These are phyloP conservation scores for Macrocystidia cucumis DNA, from an alignment of 1,284 basidiomycete genomes.

Conservation along the genomic window DNA sequence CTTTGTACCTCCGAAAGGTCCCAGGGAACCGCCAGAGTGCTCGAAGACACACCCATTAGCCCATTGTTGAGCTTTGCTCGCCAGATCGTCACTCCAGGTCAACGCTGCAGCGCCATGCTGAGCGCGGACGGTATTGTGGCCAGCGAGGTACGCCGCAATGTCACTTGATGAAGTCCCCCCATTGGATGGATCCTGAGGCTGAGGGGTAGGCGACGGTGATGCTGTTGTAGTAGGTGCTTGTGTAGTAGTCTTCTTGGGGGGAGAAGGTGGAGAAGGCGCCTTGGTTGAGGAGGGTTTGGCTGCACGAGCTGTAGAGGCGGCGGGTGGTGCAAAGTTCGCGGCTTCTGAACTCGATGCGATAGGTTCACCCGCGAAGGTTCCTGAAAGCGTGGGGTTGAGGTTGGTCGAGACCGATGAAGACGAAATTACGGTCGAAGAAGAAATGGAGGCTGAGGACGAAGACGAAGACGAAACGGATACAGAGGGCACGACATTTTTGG, in stretches of 20 bases:
- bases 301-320: constrained; percentile 10
- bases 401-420: constrained; percentile 3
- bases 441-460: no score
- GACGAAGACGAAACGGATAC: constrained; percentile 7
- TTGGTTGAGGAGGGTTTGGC: constrained; percentile 14
- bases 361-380: no score
- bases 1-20: constrained; percentile 49
- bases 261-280: constrained; percentile 7
- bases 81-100: constrained; percentile 49
- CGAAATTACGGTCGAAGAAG: neutral
- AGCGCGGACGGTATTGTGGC: constrained; percentile 53
- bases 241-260: constrained; percentile 9
- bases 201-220: constrained; percentile 8
- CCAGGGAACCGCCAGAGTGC: constrained; percentile 57
- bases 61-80: constrained; percentile 54
- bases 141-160: constrained; percentile 38
- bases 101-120: constrained; percentile 51
- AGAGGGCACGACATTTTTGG: constrained; percentile 2
- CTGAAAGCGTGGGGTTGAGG: no score
- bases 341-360: neutral
- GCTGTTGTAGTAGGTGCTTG: constrained; percentile 8
- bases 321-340: constrained; percentile 8
- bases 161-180: constrained; percentile 24
- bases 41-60: constrained; percentile 53
- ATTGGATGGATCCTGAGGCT: constrained; percentile 7